Base-by-base conservation (phyloP, 73 alveolate species). In the Durusdinium trenchii region DNA sequence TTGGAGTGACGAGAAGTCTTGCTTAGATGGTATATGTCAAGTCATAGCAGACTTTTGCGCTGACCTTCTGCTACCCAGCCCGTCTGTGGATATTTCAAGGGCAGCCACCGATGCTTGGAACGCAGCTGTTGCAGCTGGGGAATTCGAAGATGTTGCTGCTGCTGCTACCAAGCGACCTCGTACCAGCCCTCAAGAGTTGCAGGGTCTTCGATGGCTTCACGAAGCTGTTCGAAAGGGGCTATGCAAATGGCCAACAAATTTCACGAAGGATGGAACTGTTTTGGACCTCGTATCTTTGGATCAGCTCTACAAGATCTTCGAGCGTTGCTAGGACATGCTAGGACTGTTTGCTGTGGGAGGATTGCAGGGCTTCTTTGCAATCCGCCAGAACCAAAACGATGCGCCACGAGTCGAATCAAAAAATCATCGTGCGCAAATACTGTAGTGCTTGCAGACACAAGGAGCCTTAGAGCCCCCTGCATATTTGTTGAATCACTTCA, bases 231-330 rank as follows among this genome's bases (percentile, higher is more conserved):
- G 75, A 30, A 84, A 84, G 45, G 94, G 94, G 36, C 38, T 38
- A 47, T 91, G 90, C 89, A 76, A 69, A 35, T 91, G 98, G 98
- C 98, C 98, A 23, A 87, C 78, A 0, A 40, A 38, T 43, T 40
- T 91, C 18, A 75, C 98, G 20, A 91, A 46, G 30, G 89, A 91
- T 32, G 98, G 98, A 12, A 91, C 90, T 14, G 69, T 91, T 40
- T 26, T 91, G 62, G 90, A 91, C 57, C 76, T 91, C 14, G 98
- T 52, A 35, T 91, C 98, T 7, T n/a, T 91, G 76, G 98, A 91
- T 71, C 98, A 91, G 76, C 98, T 91, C n/a, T 91, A 91, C 89
- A 91, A 91, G 89, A 91, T 91, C 98, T 91, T 91, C 50, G 98
- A 91, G 60, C 89, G 97, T 36, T 84, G 94, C 36, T 84, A 36